Evolutionary conservation across 2,329 filamentous ascomycete species (phyloP).

Genomic region (Aureobasidium sp.): DNA sequence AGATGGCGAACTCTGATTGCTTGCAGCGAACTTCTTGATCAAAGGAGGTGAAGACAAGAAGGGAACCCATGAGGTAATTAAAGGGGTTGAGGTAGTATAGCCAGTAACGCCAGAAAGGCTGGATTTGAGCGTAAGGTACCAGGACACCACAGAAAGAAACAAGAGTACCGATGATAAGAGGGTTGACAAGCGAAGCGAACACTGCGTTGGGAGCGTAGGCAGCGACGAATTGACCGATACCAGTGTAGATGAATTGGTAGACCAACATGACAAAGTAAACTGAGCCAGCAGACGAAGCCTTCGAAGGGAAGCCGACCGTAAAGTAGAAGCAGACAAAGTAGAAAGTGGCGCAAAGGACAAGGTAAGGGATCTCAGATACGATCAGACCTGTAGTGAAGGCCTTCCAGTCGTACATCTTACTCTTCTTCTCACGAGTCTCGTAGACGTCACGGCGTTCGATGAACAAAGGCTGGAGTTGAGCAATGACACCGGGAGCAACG

Average conservation of each 20-base stretch:
- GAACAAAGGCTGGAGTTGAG: slow-evolving; percentile 67
- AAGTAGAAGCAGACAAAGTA: slow-evolving; percentile 50
- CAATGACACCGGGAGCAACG: slow-evolving; percentile 51
- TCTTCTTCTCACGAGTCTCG: slow-evolving; percentile 66
- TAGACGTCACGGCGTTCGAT: slow-evolving; percentile 65
- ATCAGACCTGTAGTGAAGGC: slow-evolving; percentile 77
- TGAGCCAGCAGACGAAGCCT: slow-evolving; percentile 52
- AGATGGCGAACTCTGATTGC: slow-evolving; percentile 39
- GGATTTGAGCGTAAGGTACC: slow-evolving; percentile 37
- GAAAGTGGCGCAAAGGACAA: slow-evolving; percentile 64
- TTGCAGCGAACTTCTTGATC: slow-evolving; percentile 44
- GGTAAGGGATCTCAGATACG: slow-evolving; percentile 74
- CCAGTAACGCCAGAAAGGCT: slow-evolving; percentile 43
- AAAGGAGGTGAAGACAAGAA: slow-evolving; percentile 46
- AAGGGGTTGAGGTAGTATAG: slow-evolving; percentile 43
- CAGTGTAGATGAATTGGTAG: slow-evolving; percentile 63
- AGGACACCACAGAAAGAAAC: slow-evolving; percentile 40
- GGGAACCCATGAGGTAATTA: slow-evolving; percentile 46
- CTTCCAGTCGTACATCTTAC: slow-evolving; percentile 79
- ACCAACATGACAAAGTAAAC: slow-evolving; percentile 51
- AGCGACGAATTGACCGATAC: slow-evolving; percentile 63
- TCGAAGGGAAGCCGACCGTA: slow-evolving; percentile 45
- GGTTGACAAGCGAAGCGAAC: slow-evolving; percentile 53
- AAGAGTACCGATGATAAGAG: slow-evolving; percentile 35
- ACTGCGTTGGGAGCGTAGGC: slow-evolving; percentile 48